Evolutionary conservation across 179 eudicot species (phyloP).

Genomic region (Pouteria campechiana): DNA sequence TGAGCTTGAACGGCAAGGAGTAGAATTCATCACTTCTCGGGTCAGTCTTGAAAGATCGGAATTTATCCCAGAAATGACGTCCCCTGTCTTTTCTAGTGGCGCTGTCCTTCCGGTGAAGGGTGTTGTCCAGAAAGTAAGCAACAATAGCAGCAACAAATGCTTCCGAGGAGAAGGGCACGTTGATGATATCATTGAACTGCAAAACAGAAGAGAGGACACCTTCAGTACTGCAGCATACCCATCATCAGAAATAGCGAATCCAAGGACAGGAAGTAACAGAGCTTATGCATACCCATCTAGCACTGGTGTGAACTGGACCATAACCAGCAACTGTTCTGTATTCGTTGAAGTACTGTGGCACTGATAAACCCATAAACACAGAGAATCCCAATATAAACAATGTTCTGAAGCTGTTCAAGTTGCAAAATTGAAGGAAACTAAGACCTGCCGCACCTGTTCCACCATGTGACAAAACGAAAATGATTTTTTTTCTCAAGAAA

Average conservation of each 20-base stretch:
- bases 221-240: too few relatives aligned
- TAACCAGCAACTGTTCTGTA: conserved; percentile 47
- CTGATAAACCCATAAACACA: conserved; percentile 67
- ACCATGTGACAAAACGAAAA: background rate
- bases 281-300: conserved; percentile 60
- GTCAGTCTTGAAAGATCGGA: conserved; percentile 58
- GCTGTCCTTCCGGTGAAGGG: conserved; percentile 45
- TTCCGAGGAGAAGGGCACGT: conserved; percentile 84
- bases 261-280: background rate
- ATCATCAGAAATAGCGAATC: background rate
- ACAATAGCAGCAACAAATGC: conserved; percentile 72
- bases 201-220: background rate
- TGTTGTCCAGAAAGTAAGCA: conserved; percentile 67
- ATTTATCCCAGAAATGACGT: conserved; percentile 91
- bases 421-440: conserved; percentile 80
- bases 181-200: conserved; percentile 95
- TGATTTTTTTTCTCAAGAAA: background rate
- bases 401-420: conserved; percentile 81
- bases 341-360: conserved; percentile 88
- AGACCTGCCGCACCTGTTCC: conserved; percentile 72
- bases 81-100: conserved; percentile 74
- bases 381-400: conserved; percentile 70
- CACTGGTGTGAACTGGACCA: conserved; percentile 71
- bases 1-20: conserved; percentile 74
- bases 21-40: conserved; percentile 89